Base-by-base conservation (phyloP, 2,329 filamentous ascomycete species). In the Aspergillus oerlinghausenensis region DNA sequence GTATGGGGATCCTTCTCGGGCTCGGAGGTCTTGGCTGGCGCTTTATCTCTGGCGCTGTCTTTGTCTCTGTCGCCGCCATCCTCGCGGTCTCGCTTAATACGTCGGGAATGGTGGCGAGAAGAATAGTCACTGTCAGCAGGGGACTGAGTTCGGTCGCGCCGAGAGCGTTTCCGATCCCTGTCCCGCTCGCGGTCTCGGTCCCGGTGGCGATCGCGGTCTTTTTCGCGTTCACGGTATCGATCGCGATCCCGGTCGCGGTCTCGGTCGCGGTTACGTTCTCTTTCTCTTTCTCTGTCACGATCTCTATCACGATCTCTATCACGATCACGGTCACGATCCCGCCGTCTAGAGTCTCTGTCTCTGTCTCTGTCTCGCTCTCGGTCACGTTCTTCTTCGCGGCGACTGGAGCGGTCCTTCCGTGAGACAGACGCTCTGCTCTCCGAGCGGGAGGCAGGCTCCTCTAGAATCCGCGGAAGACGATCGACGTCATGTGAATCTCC, bases 1-100 rank as follows among this genome's bases (percentile, higher is more conserved):
- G 88, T 90, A 68, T 90, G 67, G 79, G 84, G 65, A 82, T 92
- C 84, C 86, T 91, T 77, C 35, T 76, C 71, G 1, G 67, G 63
- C 25, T 67, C 67, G 3, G 65, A 47, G 4, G 59, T 51, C 21
- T 61, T 64, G 6, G 62, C 50, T 3, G 55, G 52, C 23, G 50
- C 48, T 28, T 61, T 60, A 38, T 63, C 54, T 10, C 55, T 57
- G 56, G 65, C 58, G 9, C 64, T 64, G 35, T 63, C 58, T 28
- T 56, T 59, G 55, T 65, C 66, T 10, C 63, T 65, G 40, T 61
- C 60, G 40, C 61, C 60, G 10, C 70, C 68, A 5, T 67, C 66
- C 14, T 65, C 68, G 21, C 69, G 71, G n/a, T 64, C 64, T 21
- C 69, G 70, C 58, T 75, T 77, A 29, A 68, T 52, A 26, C 72